Evolutionary conservation across 2,329 filamentous ascomycete genomes (phyloP).

Genomic region (Karstenula rhodostoma): DNA sequence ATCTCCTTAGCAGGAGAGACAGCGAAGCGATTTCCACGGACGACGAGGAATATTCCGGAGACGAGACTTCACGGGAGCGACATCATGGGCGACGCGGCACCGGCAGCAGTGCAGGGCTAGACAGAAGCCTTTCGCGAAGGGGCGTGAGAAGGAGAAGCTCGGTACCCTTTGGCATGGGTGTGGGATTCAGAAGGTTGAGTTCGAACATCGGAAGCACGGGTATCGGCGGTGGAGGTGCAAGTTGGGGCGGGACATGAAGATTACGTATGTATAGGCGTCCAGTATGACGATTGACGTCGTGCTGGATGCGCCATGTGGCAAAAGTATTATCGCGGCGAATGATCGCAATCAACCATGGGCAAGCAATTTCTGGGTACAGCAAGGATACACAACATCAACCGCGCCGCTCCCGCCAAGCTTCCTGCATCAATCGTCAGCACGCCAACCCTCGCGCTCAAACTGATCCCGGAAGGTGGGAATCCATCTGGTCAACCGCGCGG

Average conservation of each 20-base stretch:
- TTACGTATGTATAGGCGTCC: background rate
- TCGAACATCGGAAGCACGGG: slow-evolving; percentile 55
- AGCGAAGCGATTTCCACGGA: slow-evolving; percentile 35
- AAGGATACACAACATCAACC: background rate
- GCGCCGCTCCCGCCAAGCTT: slow-evolving; percentile 3
- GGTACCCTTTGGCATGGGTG: slow-evolving; percentile 57
- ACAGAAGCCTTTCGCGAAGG: slow-evolving; percentile 41
- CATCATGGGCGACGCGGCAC: slow-evolving; percentile 23
- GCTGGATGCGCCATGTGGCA: background rate
- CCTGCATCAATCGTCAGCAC: background rate
- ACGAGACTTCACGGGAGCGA: background rate
- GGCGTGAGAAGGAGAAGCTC: slow-evolving; percentile 50
- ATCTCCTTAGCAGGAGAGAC: slow-evolving; percentile 43
- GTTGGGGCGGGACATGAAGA: slow-evolving; percentile 41
- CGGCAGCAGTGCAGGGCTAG: slow-evolving; percentile 22
- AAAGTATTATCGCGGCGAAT: background rate
- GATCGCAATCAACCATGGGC: background rate
- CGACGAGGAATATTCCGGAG: slow-evolving; percentile 32
- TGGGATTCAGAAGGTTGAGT: slow-evolving; percentile 54
- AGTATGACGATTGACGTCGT: background rate
- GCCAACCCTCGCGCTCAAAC: background rate
- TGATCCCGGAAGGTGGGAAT: slow-evolving; percentile 1
- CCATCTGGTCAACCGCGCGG: background rate
- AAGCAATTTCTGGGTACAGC: background rate
- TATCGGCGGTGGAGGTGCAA: slow-evolving; percentile 42